A percentile compares a stretch with the other conserved stretches of the same genome.
phyloP scores from a whole-genome alignment of 768 basidiomycete species.

The Tricholoma matsutake region DNA sequence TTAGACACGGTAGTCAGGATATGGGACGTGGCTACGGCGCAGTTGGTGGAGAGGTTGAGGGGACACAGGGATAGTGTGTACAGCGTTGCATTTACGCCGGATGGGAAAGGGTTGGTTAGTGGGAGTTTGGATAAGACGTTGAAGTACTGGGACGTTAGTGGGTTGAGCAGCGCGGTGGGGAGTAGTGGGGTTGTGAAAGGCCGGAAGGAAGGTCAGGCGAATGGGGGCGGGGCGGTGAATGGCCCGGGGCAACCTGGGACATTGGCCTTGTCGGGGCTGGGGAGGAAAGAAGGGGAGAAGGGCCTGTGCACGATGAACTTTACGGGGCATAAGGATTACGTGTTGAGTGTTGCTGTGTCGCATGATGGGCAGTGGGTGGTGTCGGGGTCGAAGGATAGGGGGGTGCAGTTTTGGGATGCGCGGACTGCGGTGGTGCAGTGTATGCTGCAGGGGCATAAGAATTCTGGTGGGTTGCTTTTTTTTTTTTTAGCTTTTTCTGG shows the following conservation, averaged over 20 bases:
- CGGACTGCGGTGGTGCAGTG: constrained; percentile 76
- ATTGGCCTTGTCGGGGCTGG: constrained; percentile 26
- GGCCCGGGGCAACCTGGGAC: constrained; percentile 15
- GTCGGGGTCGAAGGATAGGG: constrained; percentile 91
- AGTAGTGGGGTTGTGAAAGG: constrained; percentile 33
- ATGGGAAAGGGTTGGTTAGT: constrained; percentile 86
- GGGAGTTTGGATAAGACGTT: constrained; percentile 89
- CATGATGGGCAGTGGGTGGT: constrained; percentile 95
- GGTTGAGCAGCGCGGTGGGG: constrained; percentile 50
- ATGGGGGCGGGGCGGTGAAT: constrained; percentile 32
- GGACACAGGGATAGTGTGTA: constrained; percentile 88
- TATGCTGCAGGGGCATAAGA: constrained; percentile 80
- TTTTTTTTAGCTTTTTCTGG: not conserved
- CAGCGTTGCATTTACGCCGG: constrained; percentile 89
- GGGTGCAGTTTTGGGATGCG: constrained; percentile 93
- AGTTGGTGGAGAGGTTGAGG: constrained; percentile 67
- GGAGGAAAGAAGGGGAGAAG: constrained; percentile 52
- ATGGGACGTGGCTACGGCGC: constrained; percentile 70
- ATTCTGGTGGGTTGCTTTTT: constrained; percentile 39
- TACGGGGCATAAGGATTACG: constrained; percentile 81
- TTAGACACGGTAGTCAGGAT: constrained; percentile 78
- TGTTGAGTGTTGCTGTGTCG: constrained; percentile 66
- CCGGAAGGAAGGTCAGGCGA: constrained; percentile 45
- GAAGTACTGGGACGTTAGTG: constrained; percentile 84
- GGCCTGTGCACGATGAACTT: constrained; percentile 77